Percentiles rank a stretch among this genome's conserved stretches.
Conservation (phyloP, 345 rosid genomes). For the Aegle marmelos region DNA sequence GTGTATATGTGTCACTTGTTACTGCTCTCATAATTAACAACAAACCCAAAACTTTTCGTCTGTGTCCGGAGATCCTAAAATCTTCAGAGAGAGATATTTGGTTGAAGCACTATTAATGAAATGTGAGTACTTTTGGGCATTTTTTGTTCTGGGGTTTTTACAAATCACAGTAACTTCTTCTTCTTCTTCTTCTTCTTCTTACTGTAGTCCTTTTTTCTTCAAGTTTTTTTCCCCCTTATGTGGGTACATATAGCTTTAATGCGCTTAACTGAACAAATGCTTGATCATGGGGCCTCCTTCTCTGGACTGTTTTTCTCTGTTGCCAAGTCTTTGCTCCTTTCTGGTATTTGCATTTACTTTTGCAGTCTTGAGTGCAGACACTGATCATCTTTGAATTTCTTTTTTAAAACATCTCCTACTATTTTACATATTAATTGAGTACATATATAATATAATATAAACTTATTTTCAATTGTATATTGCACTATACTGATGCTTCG, state of each 20-base stretch:
- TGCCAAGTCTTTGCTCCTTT: slow-evolving; percentile 16
- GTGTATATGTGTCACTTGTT: background rate
- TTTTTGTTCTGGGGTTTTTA: slow-evolving; percentile 8
- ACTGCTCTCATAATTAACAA: slow-evolving; percentile 8
- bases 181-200: background rate
- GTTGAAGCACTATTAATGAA: background rate
- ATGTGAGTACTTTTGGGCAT: slow-evolving; percentile 13
- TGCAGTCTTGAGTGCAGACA: slow-evolving; percentile 21
- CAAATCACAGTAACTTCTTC: background rate
- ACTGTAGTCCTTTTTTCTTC: no score
- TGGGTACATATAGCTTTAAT: slow-evolving; percentile 17
- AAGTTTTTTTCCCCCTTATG: background rate
- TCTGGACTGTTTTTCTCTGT: slow-evolving; percentile 16
- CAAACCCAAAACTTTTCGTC: slow-evolving; percentile 2
- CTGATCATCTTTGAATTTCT: slow-evolving; percentile 5
- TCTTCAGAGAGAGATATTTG: background rate
- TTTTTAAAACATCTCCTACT: background rate
- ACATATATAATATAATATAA: background rate
- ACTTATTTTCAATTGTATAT: background rate
- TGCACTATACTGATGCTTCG: background rate
- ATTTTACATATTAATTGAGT: slow-evolving; percentile 3
- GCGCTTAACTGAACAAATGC: slow-evolving; percentile 15
- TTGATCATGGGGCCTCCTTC: slow-evolving; percentile 29
- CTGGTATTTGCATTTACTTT: slow-evolving; percentile 31
- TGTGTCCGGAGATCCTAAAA: slow-evolving; percentile 10